phyloP scores from a whole-genome alignment of 495 filamentous ascomycete species.

The Aspergillus cavernicola region DNA sequence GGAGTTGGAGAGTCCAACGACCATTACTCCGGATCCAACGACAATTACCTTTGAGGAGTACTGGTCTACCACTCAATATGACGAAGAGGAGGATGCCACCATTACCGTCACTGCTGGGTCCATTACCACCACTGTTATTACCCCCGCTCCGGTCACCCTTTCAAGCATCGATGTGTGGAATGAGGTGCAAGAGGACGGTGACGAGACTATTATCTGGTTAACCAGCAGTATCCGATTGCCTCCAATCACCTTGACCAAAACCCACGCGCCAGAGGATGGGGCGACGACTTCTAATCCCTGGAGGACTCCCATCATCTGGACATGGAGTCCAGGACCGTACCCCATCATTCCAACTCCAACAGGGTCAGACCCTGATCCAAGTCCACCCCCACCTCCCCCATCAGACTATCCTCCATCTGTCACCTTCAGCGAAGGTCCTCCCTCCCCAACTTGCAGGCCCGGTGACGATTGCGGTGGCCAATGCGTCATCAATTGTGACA shows the following conservation, averaged over 20 bases:
- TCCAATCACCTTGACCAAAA: not conserved
- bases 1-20: not conserved
- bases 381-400: not conserved
- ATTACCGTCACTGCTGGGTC: not conserved
- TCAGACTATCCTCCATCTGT: not conserved
- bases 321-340: not conserved
- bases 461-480: not conserved
- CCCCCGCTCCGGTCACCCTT: not conserved
- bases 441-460: not conserved
- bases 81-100: not conserved
- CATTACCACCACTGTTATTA: not conserved
- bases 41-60: not conserved
- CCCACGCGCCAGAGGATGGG: not conserved
- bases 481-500: not conserved
- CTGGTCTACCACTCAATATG: not conserved
- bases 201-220: not conserved
- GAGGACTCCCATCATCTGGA: not conserved
- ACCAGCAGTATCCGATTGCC: not conserved
- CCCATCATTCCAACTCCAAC: not conserved
- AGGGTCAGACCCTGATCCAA: not conserved
- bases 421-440: not conserved
- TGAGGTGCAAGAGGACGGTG: not conserved
- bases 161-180: not conserved
- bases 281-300: not conserved
- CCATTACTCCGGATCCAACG: not conserved